These are phyloP conservation scores for Coccomyxa sp. DNA, from an alignment of 139 green algal species.

Conservation along the genomic window DNA sequence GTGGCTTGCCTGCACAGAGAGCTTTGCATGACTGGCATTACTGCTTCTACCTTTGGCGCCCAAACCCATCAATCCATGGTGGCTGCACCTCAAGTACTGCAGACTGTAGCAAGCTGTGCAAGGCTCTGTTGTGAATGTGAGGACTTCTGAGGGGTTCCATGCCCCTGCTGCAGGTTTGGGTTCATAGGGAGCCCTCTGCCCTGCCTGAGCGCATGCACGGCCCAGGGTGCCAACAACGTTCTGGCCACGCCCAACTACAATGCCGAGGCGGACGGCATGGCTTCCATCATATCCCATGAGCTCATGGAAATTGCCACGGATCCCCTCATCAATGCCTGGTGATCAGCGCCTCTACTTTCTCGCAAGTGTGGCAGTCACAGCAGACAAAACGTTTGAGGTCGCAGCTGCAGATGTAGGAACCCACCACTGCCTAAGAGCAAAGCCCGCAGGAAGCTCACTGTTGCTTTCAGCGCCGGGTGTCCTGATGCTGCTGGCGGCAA, in stretches of 20 bases:
- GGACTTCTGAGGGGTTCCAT: no score
- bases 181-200: background rate
- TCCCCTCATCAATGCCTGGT: slow-evolving; percentile 8
- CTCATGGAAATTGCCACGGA: slow-evolving; percentile 2
- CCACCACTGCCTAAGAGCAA: no score
- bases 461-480: background rate
- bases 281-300: slow-evolving; percentile 13
- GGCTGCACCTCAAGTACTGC: no score
- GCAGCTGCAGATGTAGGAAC: no score
- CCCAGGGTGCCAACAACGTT: background rate
- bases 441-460: background rate
- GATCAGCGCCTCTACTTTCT: background rate
- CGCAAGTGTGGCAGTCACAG: no score
- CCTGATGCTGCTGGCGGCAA: background rate
- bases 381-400: no score
- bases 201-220: background rate
- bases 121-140: no score
- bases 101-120: no score
- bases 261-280: slow-evolving; percentile 6
- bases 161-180: background rate
- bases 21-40: no score
- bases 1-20: no score
- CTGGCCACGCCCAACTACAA: slow-evolving; percentile 3
- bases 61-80: no score
- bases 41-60: no score